Evolutionary conservation across 805 yeast genomes (phyloP).

Genomic region (Candida ulmi): DNA sequence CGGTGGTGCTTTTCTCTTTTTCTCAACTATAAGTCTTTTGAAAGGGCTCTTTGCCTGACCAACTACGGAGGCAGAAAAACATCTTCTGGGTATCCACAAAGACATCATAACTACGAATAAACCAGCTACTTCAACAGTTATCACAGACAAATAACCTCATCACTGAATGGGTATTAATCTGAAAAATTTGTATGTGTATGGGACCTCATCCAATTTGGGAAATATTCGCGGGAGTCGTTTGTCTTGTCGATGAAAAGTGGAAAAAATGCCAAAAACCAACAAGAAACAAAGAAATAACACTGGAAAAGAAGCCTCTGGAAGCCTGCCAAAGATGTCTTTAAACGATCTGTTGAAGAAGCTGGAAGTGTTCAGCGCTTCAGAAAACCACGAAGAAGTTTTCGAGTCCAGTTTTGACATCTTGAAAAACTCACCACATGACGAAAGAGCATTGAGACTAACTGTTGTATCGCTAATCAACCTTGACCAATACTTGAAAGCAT

Average conservation of each 20-base stretch:
- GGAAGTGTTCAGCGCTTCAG: conserved; percentile 17
- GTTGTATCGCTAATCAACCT: conserved; percentile 58
- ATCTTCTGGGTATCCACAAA: neutral
- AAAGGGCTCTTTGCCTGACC: neutral
- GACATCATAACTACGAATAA: neutral
- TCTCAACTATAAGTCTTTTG: neutral
- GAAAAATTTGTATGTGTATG: too few relatives aligned
- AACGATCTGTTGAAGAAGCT: conserved; percentile 22
- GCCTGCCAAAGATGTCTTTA: conserved; percentile 10
- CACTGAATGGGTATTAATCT: too few relatives aligned
- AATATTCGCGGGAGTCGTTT: too few relatives aligned
- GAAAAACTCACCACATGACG: conserved; percentile 22
- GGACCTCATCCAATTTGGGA: too few relatives aligned
- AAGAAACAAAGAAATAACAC: neutral
- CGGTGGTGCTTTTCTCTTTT: neutral
- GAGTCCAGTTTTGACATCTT: conserved; percentile 22
- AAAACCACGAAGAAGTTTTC: conserved; percentile 18
- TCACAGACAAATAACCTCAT: too few relatives aligned
- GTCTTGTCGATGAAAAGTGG: neutral
- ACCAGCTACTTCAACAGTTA: neutral
- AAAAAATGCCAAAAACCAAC: neutral
- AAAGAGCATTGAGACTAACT: conserved; percentile 36
- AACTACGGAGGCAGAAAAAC: neutral
- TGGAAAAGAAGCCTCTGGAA: too few relatives aligned
- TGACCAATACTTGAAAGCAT: conserved; percentile 55